A percentile compares a stretch with the other conserved stretches of the same genome.
These are phyloP conservation scores for Bipolaris bicolor DNA, from an alignment of 2,329 filamentous ascomycete species.

Conservation along the genomic window DNA sequence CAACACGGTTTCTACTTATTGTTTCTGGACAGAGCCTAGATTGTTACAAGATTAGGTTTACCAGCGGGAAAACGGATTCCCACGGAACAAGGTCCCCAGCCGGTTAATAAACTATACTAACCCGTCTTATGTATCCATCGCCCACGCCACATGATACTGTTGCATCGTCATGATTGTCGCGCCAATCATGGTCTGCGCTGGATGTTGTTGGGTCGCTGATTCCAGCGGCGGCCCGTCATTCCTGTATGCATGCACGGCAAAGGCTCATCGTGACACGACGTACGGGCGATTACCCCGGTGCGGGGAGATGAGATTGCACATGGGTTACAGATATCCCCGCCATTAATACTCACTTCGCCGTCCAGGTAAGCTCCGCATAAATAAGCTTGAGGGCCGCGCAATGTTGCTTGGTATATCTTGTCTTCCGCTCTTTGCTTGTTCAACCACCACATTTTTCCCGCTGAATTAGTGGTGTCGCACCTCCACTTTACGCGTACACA, in stretches of 20 bases:
- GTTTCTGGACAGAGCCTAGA: too few species aligned
- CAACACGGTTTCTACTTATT: too few species aligned
- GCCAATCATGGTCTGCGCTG: background rate
- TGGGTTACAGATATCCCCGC: conserved; percentile 12
- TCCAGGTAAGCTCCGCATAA: conserved; percentile 26
- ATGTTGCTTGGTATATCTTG: conserved; percentile 15
- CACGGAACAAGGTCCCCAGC: background rate
- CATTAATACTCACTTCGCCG: background rate
- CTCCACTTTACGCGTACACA: background rate
- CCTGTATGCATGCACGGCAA: conserved; percentile 9
- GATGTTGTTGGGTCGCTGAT: background rate
- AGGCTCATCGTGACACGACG: background rate
- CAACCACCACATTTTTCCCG: background rate
- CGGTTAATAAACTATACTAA: background rate
- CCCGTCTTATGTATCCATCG: background rate
- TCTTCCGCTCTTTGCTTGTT: conserved; percentile 1
- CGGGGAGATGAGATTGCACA: conserved; percentile 7
- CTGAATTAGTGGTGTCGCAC: background rate
- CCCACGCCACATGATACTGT: conserved; percentile 3
- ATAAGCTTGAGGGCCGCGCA: conserved; percentile 17
- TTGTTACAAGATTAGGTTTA: too few species aligned
- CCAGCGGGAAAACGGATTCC: too few species aligned
- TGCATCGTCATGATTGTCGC: conserved; percentile 5
- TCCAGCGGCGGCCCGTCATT: conserved; percentile 6
- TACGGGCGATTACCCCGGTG: background rate